Percentiles rank a stretch among this genome's conserved stretches.
Conservation (phyloP, 768 basidiomycete genomes). For the Hysterangium stoloniferum region DNA sequence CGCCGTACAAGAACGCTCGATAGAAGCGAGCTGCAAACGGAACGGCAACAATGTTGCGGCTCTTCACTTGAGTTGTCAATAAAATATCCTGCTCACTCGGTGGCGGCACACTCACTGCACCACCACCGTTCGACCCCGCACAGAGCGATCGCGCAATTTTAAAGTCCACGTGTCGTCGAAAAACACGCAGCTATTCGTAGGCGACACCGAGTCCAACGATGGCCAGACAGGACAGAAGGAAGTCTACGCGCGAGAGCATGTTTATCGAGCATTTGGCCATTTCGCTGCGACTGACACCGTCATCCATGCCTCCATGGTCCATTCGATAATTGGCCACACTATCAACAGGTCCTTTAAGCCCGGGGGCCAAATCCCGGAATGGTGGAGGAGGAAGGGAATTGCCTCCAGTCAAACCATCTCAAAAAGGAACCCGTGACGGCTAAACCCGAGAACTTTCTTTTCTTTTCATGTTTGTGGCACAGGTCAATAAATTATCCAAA, state of each 20-base stretch:
- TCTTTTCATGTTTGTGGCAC: no score
- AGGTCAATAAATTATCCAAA: no score
- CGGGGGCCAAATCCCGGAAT: no score
- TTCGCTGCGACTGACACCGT: constrained; percentile 27
- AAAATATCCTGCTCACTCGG: constrained; percentile 47
- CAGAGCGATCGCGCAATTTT: constrained; percentile 44
- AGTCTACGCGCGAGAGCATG: constrained; percentile 76
- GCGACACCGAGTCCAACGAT: constrained; percentile 63
- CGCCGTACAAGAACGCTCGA: constrained; percentile 66
- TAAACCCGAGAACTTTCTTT: no score
- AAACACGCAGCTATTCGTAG: constrained; percentile 71
- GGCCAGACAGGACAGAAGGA: constrained; percentile 56
- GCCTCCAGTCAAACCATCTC: no score
- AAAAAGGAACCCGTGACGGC: no score
- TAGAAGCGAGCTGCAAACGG: constrained; percentile 20
- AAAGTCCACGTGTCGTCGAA: constrained; percentile 51
- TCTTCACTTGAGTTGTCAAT: constrained; percentile 32
- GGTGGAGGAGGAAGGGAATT: no score
- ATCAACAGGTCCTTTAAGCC: no score
- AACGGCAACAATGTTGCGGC: constrained; percentile 11
- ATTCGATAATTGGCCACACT: constrained; percentile 32
- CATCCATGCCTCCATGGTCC: constrained; percentile 3
- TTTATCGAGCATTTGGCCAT: constrained; percentile 59
- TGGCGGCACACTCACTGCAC: constrained; percentile 32
- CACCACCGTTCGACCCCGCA: constrained; percentile 37